Evolutionary conservation across 1,139 yeast genomes (phyloP), one percentile per base, ranked within the genome.

Genomic region (Diutina neorugosa): DNA sequence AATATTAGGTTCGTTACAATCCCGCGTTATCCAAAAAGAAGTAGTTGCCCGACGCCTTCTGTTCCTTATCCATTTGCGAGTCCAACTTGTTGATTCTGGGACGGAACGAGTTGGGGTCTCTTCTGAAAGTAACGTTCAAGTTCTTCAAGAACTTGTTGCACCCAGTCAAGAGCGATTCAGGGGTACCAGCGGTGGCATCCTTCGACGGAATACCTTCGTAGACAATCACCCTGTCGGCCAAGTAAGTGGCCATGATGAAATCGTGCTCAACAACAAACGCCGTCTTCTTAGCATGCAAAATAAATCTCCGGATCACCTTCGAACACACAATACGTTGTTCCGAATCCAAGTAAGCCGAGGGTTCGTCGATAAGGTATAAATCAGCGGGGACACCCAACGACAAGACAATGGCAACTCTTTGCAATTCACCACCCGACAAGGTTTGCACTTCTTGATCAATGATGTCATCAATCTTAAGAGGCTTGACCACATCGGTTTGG

Each of bases 291-390:
- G 97, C 82, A 69, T 93, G 98, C 68, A 93, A 77, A 65, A 94
- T 88, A 67, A 89, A 93, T 71, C 96, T 86, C 80, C 97, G 87
- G 65, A 93, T 94, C 61, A 93, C 98, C 77, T 93, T 93, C 56
- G 98, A 87, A 77, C 98, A 94, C 62, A 93, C 86, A 67, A 93
- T 89, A 89, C 99, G 97, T 74, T 93, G 99, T 74, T 93, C 99
- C 56, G 98, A 91, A 75, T 93, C 98, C 69, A 93, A 81, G 73
- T 93, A 93, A 44, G 98, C 99, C 56, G 97, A 89, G 52, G 98
- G 98, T 73, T 93, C 98, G 73, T 93, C 98, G 63, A 93, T 93
- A 68, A 93, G 81, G 69, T 93, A 93, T 61, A 93, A 86, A 68
- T 93, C 98, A 31, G 98, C 98, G 41, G 90, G 90, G 54, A 86